phyloP scores from a whole-genome alignment of 2,329 filamentous ascomycete genomes.

The Colletotrichum musae region DNA sequence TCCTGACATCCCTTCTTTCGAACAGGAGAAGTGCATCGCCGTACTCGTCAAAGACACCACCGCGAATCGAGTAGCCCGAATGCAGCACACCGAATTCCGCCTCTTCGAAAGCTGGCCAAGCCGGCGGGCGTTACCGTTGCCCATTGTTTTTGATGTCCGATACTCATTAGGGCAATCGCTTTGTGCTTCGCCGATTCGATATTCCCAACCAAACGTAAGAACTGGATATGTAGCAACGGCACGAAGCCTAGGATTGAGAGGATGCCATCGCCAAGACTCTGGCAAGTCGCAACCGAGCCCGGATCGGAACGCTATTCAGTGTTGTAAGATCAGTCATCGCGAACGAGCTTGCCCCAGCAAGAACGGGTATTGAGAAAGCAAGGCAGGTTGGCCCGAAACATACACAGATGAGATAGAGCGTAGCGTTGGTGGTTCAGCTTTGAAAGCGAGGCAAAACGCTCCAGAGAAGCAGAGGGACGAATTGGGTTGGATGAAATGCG shows the following conservation, averaged over 20 bases:
- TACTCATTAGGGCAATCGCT: constrained; percentile 32
- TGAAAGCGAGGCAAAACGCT: no score
- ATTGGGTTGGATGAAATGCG: no score
- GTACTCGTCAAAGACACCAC: constrained; percentile 53
- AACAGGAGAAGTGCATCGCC: constrained; percentile 55
- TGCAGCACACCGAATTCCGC: not conserved
- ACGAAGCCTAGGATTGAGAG: not conserved
- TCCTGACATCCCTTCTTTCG: constrained; percentile 36
- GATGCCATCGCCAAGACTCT: no score
- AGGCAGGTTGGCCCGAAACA: no score
- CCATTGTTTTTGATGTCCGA: constrained; percentile 28
- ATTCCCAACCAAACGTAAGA: not conserved
- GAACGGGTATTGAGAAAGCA: no score
- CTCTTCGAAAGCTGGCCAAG: not conserved
- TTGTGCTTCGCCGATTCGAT: constrained; percentile 12
- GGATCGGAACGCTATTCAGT: no score
- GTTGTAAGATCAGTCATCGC: no score
- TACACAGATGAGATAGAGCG: no score
- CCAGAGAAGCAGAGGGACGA: no score
- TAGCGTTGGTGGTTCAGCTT: no score
- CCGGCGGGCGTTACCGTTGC: not conserved
- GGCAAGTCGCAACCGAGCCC: no score
- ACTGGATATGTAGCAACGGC: not conserved
- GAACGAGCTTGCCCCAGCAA: no score
- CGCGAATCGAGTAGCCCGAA: constrained; percentile 59